Conservation (phyloP, 1,139 yeast species). For the Pichia sp. region DNA sequence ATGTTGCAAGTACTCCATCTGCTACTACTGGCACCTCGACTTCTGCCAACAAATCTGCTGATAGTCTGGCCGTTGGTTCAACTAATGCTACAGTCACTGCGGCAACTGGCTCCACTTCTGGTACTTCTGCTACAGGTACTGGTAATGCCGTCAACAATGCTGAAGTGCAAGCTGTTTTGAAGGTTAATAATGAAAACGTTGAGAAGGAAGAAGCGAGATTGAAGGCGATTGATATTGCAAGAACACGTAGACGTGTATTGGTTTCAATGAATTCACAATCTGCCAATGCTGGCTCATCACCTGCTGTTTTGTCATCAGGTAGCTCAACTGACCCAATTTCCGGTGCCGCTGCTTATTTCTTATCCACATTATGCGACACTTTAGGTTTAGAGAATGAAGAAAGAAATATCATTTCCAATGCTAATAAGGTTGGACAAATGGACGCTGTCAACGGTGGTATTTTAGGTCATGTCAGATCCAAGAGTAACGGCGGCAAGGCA, state of each 20-base stretch:
- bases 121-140: slow-evolving; percentile 1
- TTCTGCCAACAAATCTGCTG: too few species aligned
- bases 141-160: slow-evolving; percentile 20
- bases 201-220: slow-evolving; percentile 28
- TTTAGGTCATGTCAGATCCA: slow-evolving; percentile 10
- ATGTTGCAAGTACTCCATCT: too few species aligned
- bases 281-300: slow-evolving; percentile 1
- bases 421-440: slow-evolving; percentile 2
- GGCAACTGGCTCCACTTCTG: neutral
- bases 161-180: slow-evolving; percentile 31
- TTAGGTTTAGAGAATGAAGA: slow-evolving; percentile 45
- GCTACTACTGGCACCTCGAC: too few species aligned
- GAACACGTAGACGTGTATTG: slow-evolving; percentile 45
- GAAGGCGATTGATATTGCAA: slow-evolving; percentile 27
- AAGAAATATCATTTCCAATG: slow-evolving; percentile 21
- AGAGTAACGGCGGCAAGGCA: slow-evolving; percentile 17
- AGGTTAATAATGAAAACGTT: slow-evolving; percentile 30
- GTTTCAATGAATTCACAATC: neutral
- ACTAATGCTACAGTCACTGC: neutral
- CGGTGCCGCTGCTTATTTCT: slow-evolving; percentile 51
- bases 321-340: neutral
- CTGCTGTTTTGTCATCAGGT: neutral
- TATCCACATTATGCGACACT: slow-evolving; percentile 50
- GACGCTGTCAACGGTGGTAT: neutral
- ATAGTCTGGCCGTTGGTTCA: too few species aligned